Base-by-base conservation (phyloP, 2,329 filamentous ascomycete species). In the Calonectria pauciramosa region DNA sequence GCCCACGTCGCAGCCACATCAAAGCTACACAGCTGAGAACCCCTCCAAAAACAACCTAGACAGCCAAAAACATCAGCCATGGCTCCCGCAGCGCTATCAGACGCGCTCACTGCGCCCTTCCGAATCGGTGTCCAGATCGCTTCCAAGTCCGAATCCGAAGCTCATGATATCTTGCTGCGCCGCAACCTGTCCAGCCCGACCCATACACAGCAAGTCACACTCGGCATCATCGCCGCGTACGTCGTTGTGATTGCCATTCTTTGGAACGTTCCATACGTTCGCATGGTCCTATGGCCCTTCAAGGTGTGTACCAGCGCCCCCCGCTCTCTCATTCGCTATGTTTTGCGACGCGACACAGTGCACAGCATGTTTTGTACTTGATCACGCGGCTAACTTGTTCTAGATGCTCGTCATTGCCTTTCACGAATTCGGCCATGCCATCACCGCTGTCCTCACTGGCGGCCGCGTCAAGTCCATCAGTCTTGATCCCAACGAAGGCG, bases 371-470 rank as follows among this genome's bases (percentile, higher is more conserved):
- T 28, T 28, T 52, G 64, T 67, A 32, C n/a, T 44, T 30, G 32
- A 32, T 20, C 23, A 68, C 52, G n/a, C 28, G 30, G 44, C 51
- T 54, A 44, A 73, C 44, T n/a, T 36, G 8, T 32, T 44, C 32
- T 52, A 94, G 92, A 95, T 96, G 94, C 89, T 96, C 26, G 93
- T 95, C 67, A 96, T 96, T 77, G 94, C 94, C 47, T 96, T 96
- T 84, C 94, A 96, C 85, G 94, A 96, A 79, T 93, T 96, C 81
- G 91, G 93, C 16, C 94, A 96, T 84, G 94, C 94, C 64, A 90
- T 95, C 79, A 92, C 92, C 1, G 93, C 93, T 49, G 90, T 93
- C 76, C 90, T 92, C 74, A 96, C 94, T 0, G 94, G 94, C 70
- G 94, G 94, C 6, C 89, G 87, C 70, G 94, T 96, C 77, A 91